Base-by-base conservation (phyloP, 1,284 basidiomycete species). In the Caloboletus firmus region DNA sequence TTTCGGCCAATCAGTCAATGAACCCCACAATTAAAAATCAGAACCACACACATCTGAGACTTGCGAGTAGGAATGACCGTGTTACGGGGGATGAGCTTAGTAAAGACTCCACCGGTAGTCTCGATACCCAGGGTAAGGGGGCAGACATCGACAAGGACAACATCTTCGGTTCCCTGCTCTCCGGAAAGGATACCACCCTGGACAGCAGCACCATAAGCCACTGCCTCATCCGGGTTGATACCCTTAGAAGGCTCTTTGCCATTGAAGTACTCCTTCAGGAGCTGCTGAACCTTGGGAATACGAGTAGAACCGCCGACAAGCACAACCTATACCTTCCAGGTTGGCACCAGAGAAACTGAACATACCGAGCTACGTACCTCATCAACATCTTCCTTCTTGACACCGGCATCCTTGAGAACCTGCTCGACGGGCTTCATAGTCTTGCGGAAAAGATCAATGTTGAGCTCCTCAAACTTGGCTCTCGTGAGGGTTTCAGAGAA, bases 381-480 rank as follows among this genome's bases (percentile, higher is more conserved):
- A 68, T 97, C 87, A 57, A 99, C 77, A 65, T 95, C 92, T 64
- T 98, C 94, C 85, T 98, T 98, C 85, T 95, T 96, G 71, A 98
- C 88, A 66, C 89, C 89, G 60, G 96, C 90, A 70, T 99, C 96
- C 86, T 98, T 98, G 68, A 98, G 82, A 34, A 98, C 96, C 76
- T 98, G 95, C 77, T 98, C 95, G 62, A 98, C 96, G 63, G 96
- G 96, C 83, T 95, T 96, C 92, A 98, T 94, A 42, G 96, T 98
- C 85, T 95, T 95, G 68, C 94, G 85, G 91, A 99, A 98, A 49
- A 98, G 86, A 69, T 99, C 95, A 79, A 97, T 91, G 86, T 98
- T 98, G 66, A 98, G 81, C 76, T 98, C 95, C 76, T 98, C 96
- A 71, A 99, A 98, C 79, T 98, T 98, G 79, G 96, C 95, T 57